phyloP scores from a whole-genome alignment of 495 filamentous ascomycete genomes.

The Penicillium malachiteum region DNA sequence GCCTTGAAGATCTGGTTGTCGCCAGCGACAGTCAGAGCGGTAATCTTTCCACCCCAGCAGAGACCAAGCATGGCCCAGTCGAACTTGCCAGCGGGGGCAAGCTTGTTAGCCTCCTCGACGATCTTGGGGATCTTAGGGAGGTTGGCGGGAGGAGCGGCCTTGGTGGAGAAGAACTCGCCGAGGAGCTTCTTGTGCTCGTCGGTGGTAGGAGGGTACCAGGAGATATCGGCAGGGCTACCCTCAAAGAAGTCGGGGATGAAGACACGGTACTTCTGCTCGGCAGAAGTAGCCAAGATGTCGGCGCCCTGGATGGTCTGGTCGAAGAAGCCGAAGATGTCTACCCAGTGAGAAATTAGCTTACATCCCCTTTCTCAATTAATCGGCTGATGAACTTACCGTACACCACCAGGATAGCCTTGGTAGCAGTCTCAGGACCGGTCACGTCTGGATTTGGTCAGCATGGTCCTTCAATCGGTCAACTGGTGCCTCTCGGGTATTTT shows the following conservation, averaged over 20 bases:
- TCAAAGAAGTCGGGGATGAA: slow-evolving; percentile 61
- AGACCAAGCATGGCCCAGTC: slow-evolving; percentile 86
- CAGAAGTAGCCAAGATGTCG: slow-evolving; percentile 52
- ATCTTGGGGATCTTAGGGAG: slow-evolving; percentile 62
- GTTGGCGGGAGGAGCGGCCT: slow-evolving; percentile 62
- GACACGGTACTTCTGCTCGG: slow-evolving; percentile 52
- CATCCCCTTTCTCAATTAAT: neutral
- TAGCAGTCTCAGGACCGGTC: slow-evolving; percentile 50
- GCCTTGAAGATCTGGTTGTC: slow-evolving; percentile 65
- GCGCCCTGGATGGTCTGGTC: slow-evolving; percentile 57
- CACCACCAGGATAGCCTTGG: slow-evolving; percentile 53
- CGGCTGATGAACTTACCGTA: slow-evolving; percentile 37
- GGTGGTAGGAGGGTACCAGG: slow-evolving; percentile 73
- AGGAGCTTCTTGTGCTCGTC: slow-evolving; percentile 77
- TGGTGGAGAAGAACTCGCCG: slow-evolving; percentile 71
- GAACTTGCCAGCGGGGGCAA: slow-evolving; percentile 45
- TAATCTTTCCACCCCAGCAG: slow-evolving; percentile 93
- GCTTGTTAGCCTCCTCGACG: slow-evolving; percentile 54
- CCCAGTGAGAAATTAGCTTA: neutral
- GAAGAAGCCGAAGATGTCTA: slow-evolving; percentile 58
- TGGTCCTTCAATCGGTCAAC: neutral
- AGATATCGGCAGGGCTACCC: slow-evolving; percentile 44
- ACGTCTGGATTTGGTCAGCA: slow-evolving; percentile 37
- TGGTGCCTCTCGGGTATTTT: neutral
- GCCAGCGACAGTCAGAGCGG: slow-evolving; percentile 55